These are phyloP conservation scores for Aureobasidium sp. DNA, from an alignment of 2,329 filamentous ascomycete genomes.

Conservation along the genomic window DNA sequence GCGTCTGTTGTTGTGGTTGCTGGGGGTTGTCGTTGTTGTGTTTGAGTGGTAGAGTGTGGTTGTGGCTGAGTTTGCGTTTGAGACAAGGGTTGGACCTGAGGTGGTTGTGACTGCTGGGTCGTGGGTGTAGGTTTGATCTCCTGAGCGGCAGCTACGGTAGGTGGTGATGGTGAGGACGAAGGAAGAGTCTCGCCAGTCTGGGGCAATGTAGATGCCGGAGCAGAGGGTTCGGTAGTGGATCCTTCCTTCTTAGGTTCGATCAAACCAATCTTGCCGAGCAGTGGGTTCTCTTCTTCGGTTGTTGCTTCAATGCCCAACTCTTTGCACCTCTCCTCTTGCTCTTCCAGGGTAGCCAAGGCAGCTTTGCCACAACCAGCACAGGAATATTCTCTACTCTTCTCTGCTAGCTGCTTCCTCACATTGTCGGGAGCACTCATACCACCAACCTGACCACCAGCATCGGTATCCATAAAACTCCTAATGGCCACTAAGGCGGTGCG, in stretches of 20 bases:
- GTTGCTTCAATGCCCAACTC: slow-evolving; percentile 35
- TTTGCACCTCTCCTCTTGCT: slow-evolving; percentile 52
- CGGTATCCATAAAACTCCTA: slow-evolving; percentile 86
- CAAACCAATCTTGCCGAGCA: slow-evolving; percentile 42
- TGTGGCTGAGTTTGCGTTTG: background rate
- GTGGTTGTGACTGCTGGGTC: slow-evolving; percentile 18
- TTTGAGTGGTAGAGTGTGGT: background rate
- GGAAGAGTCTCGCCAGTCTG: background rate
- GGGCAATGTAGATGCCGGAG: slow-evolving; percentile 17
- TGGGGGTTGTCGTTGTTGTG: background rate
- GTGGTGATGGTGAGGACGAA: background rate
- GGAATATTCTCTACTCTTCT: slow-evolving; percentile 54
- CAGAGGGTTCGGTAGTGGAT: slow-evolving; percentile 29
- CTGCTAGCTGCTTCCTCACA: slow-evolving; percentile 61
- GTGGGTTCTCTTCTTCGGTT: slow-evolving; percentile 38
- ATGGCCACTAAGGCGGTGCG: slow-evolving; percentile 75
- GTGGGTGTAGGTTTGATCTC: slow-evolving; percentile 13
- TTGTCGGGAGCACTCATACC: slow-evolving; percentile 69
- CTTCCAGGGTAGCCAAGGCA: slow-evolving; percentile 66
- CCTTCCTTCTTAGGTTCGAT: slow-evolving; percentile 70
- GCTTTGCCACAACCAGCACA: slow-evolving; percentile 63
- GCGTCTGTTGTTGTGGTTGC: slow-evolving; percentile 23
- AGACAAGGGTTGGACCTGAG: slow-evolving; percentile 16
- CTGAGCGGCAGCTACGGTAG: background rate
- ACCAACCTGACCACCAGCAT: slow-evolving; percentile 79